phyloP scores from a whole-genome alignment of 495 filamentous ascomycete species.

The Penicillium odoratum region DNA sequence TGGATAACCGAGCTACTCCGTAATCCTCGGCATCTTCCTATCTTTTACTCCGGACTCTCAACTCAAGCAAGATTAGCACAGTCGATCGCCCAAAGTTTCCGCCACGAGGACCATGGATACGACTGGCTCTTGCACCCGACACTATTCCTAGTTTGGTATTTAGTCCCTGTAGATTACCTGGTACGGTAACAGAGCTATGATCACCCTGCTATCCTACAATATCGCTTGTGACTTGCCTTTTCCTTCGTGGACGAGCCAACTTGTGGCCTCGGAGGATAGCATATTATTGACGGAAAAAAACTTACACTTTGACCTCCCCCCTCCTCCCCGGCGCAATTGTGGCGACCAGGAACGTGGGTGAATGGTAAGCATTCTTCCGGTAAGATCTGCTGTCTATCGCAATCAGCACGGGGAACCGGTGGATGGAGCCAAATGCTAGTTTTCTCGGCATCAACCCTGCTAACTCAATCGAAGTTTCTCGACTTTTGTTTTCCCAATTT shows the following conservation, averaged over 20 bases:
- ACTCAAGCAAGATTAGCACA: background rate
- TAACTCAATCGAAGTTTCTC: conserved; percentile 22
- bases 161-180: conserved; percentile 4
- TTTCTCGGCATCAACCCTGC: conserved; percentile 2
- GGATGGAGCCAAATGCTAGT: background rate
- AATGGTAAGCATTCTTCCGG: conserved; percentile 9
- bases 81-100: conserved; percentile 13
- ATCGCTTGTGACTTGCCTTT: background rate
- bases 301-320: conserved; percentile 15
- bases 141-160: conserved; percentile 12
- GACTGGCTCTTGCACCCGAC: conserved; percentile 13
- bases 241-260: background rate
- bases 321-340: conserved; percentile 7
- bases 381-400: conserved; percentile 25
- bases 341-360: conserved; percentile 16
- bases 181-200: conserved; percentile 4
- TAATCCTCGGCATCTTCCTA: conserved; percentile 8
- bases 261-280: background rate
- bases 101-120: background rate
- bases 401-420: conserved; percentile 1
- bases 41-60: conserved; percentile 6
- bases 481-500: conserved; percentile 2
- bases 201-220: conserved; percentile 2
- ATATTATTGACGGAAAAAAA: conserved; percentile 1
- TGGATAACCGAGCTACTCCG: background rate